Conservation (phyloP, 192 early-diverging fungal species). For the Tieghemiomyces parasiticus region DNA sequence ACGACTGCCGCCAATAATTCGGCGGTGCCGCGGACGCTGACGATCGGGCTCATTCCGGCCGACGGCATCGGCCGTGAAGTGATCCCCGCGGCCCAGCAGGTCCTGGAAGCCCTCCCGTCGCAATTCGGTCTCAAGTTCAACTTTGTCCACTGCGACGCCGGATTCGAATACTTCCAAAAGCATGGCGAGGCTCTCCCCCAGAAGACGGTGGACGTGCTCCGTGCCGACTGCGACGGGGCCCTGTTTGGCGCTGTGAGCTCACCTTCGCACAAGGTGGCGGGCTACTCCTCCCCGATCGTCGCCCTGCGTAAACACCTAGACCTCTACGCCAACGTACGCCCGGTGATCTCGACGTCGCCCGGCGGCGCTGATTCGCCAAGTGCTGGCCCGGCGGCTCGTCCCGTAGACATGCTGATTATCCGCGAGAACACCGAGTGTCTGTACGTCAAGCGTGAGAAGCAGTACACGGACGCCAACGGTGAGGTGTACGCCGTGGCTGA, state of each 20-base stretch:
- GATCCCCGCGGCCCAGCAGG: conserved; percentile 83
- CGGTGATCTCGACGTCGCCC: conserved; percentile 44
- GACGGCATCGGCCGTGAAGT: conserved; percentile 97
- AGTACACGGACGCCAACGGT: conserved; percentile 35
- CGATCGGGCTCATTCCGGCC: conserved; percentile 86
- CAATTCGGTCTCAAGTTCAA: conserved; percentile 39
- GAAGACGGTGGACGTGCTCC: conserved; percentile 64
- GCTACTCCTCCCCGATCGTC: conserved; percentile 97
- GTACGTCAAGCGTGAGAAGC: conserved; percentile 42
- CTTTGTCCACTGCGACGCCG: conserved; percentile 81
- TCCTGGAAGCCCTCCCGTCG: conserved; percentile 61
- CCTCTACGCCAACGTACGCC: conserved; percentile 94
- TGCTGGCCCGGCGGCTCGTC: conserved; percentile 30
- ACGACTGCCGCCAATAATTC: too few relatives aligned
- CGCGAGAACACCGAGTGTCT: conserved; percentile 98
- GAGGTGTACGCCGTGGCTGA: conserved; percentile 54
- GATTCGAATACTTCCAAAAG: conserved; percentile 92
- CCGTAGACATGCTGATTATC: conserved; percentile 92
- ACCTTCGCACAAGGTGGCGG: conserved; percentile 94
- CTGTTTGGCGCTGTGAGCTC: conserved; percentile 97
- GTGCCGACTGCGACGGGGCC: conserved; percentile 77
- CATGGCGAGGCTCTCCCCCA: conserved; percentile 84
- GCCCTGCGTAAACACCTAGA: conserved; percentile 89
- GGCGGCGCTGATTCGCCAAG: too few relatives aligned
- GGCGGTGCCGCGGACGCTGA: conserved; percentile 44